Base-by-base conservation (phyloP, 169 alveolate species). In the Eimeria necatrix region DNA sequence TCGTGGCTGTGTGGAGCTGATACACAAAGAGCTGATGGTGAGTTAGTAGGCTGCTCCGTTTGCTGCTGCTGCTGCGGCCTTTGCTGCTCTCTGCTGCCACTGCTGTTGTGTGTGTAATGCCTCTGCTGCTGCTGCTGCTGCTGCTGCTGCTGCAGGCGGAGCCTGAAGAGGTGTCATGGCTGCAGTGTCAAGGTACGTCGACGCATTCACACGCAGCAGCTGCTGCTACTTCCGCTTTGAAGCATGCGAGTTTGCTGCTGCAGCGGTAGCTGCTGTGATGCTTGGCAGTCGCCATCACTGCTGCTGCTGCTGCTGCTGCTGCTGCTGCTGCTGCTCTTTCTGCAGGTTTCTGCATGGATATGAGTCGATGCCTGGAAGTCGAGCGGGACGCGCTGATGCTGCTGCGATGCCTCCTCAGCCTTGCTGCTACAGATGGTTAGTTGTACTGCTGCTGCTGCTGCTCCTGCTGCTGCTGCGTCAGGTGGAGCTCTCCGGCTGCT, bases 331-430 rank as follows among this genome's bases (percentile, higher is more conserved):
- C 64, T 76, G 87, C 64, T 76, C 51, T 46, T 41, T 3, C 48
- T 48, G 60, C 93, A 64, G 93, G 85, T 48, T n/a, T n/a, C 48
- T 87, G 93, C 22, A 8, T 68, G 24, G 93, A 87, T 59, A 51
- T 87, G 56, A 46, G 49, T 46, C 93, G 93, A 53, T 87, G 93
- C 53, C 12, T 87, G 70, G 93, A 87, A 14, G 93, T 87, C n/a
- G 93, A 87, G 71, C 60, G 93, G 24, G 93, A 87, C 71, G 68
- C 78, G 68, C 52, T 87, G 71, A n/a, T 87, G 93, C 85, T 87
- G 85, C 93, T 87, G 64, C 93, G 93, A 12, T 87, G 76, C 53
- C 78, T 87, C 71, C 71, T 87, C 56, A 49, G 68, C 49, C 83
- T 87, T 18, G 49, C 84, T 12, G 64, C 70, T 20, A 32, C 70